phyloP scores from a whole-genome alignment of 352 stramenopile genomes.

The Albugo candida region DNA sequence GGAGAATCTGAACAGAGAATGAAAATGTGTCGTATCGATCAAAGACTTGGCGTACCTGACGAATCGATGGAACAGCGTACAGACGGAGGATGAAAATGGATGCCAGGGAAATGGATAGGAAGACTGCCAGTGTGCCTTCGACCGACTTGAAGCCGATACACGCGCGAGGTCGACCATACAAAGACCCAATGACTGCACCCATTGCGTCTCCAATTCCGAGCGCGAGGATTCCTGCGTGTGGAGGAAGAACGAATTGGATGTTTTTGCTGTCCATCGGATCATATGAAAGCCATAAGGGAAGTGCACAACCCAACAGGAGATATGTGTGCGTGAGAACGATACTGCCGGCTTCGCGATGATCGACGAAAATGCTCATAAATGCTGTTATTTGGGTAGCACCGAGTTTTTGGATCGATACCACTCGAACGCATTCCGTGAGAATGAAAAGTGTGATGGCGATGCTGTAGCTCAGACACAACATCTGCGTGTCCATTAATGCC shows the following conservation, averaged over 20 bases:
- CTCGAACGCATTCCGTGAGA: slow-evolving; percentile 43
- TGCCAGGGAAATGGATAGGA: slow-evolving; percentile 29
- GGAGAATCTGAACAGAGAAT: slow-evolving; percentile 8
- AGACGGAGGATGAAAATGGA: slow-evolving; percentile 34
- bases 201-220: slow-evolving; percentile 61
- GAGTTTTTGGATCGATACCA: slow-evolving; percentile 32
- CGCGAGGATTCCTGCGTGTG: slow-evolving; percentile 48
- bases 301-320: slow-evolving; percentile 46
- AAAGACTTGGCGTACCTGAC: not conserved
- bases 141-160: slow-evolving; percentile 45
- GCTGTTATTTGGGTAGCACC: slow-evolving; percentile 19
- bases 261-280: not conserved
- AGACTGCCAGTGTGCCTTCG: slow-evolving; percentile 35
- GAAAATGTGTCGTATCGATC: not conserved
- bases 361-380: slow-evolving; percentile 58
- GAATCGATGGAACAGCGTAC: slow-evolving; percentile 2
- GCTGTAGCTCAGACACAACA: slow-evolving; percentile 61
- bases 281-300: slow-evolving; percentile 41
- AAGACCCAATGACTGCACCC: slow-evolving; percentile 40
- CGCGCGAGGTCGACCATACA: slow-evolving; percentile 16
- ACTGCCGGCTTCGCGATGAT: slow-evolving; percentile 43
- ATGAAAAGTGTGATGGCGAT: slow-evolving; percentile 52
- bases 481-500: slow-evolving; percentile 23
- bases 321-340: slow-evolving; percentile 65
- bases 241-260: slow-evolving; percentile 16